Percentiles rank a stretch among this genome's conserved stretches.
Conservation (phyloP, 129 eudicot genomes). For the Chrysanthemum makinoi region DNA sequence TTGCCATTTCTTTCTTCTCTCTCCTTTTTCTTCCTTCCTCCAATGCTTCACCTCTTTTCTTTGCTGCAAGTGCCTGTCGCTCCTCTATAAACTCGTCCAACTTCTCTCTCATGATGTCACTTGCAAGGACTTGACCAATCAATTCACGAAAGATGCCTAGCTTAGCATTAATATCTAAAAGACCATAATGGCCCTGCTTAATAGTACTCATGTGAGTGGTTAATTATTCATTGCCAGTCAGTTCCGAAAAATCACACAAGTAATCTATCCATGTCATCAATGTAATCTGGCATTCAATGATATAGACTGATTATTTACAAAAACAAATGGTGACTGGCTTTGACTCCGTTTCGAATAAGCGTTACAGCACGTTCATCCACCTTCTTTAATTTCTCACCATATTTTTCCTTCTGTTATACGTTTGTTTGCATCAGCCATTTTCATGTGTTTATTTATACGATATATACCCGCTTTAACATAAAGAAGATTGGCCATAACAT, state of each 20-base stretch:
- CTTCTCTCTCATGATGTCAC: constrained; percentile 64
- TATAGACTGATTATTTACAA: not conserved
- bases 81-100: constrained; percentile 72
- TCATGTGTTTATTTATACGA: no score
- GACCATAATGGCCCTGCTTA: constrained; percentile 81
- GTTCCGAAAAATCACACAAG: constrained; percentile 83
- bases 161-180: constrained; percentile 56
- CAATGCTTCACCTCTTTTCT: constrained; percentile 71
- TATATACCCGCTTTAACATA: no score
- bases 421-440: not conserved
- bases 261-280: constrained; percentile 77
- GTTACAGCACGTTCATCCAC: not conserved
- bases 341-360: not conserved
- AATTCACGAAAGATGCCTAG: constrained; percentile 59
- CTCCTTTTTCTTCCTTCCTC: constrained; percentile 82
- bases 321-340: not conserved
- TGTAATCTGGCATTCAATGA: constrained; percentile 64
- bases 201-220: constrained; percentile 55
- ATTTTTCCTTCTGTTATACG: not conserved
- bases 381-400: not conserved
- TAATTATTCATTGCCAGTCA: constrained; percentile 39
- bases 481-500: no score
- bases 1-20: constrained; percentile 60
- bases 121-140: constrained; percentile 51
- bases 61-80: constrained; percentile 60